Evolutionary conservation across 2,329 filamentous ascomycete species (phyloP).

Genomic region (Fusarium sp.): DNA sequence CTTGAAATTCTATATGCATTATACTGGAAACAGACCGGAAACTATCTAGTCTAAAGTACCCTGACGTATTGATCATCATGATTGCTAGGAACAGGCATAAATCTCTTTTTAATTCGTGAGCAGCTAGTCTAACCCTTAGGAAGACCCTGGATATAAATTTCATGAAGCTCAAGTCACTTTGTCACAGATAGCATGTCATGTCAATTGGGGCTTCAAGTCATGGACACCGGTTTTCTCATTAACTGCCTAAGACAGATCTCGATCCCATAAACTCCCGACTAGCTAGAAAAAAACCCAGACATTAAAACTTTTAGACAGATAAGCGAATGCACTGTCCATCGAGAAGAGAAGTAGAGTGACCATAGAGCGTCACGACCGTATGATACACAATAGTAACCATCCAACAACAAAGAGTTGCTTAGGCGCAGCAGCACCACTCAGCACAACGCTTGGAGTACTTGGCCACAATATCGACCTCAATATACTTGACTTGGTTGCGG

Average conservation of each 20-base stretch:
- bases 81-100: no score
- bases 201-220: background rate
- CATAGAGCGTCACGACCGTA: constrained; percentile 12
- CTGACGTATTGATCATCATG: no score
- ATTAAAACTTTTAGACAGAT: constrained; percentile 8
- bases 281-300: background rate
- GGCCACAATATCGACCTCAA: constrained; percentile 27
- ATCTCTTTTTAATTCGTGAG: no score
- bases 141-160: background rate
- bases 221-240: constrained; percentile 3
- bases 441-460: constrained; percentile 32
- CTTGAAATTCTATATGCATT: no score
- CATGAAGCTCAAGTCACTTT: background rate
- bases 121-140: background rate
- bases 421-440: constrained; percentile 34
- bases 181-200: background rate
- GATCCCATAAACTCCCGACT: background rate
- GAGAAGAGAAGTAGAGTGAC: constrained; percentile 11
- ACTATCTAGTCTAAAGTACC: no score
- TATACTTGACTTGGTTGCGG: constrained; percentile 17
- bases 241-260: constrained; percentile 4
- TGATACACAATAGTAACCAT: background rate
- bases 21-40: no score
- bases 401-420: background rate
- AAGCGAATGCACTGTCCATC: constrained; percentile 8